These are phyloP conservation scores for Arctium lappa DNA, from an alignment of 129 eudicot genomes.

Conservation along the genomic window DNA sequence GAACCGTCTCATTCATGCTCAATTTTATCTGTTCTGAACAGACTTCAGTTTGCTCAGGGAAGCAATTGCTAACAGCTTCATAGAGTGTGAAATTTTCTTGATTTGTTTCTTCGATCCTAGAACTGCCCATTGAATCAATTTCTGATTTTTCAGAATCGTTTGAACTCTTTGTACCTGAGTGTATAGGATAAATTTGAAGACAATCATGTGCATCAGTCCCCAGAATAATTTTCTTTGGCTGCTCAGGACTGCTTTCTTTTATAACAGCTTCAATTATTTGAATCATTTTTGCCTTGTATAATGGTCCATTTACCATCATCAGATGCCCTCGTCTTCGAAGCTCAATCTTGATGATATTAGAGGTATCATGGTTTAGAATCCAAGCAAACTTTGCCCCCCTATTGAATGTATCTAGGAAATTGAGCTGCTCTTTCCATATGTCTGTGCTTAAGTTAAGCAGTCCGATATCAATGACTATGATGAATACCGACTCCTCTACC, in stretches of 20 bases:
- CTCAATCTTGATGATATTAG: conserved; percentile 66
- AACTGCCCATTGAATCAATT: conserved; percentile 10
- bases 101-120: conserved; percentile 22
- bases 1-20: conserved; percentile 16
- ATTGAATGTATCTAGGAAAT: conserved; percentile 48
- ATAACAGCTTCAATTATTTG: conserved; percentile 65
- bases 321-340: conserved; percentile 70
- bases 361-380: conserved; percentile 82
- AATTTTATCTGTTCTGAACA: conserved; percentile 22
- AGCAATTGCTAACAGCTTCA: conserved; percentile 38
- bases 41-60: conserved; percentile 43
- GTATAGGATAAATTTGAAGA: conserved; percentile 43
- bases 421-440: conserved; percentile 89
- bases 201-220: conserved; percentile 39
- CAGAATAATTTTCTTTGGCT: conserved; percentile 18
- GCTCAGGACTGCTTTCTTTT: conserved; percentile 41
- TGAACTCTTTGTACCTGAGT: conserved; percentile 47
- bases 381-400: conserved; percentile 65
- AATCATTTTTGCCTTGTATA: conserved; percentile 76
- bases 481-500: conserved; percentile 26
- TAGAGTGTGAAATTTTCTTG: conserved; percentile 16
- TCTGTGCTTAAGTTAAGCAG: conserved; percentile 71
- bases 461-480: conserved; percentile 71
- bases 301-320: conserved; percentile 76
- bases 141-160: conserved; percentile 51